These are phyloP conservation scores for Lanmaoa pseudosensibilis DNA, from an alignment of 768 basidiomycete genomes.

Conservation along the genomic window DNA sequence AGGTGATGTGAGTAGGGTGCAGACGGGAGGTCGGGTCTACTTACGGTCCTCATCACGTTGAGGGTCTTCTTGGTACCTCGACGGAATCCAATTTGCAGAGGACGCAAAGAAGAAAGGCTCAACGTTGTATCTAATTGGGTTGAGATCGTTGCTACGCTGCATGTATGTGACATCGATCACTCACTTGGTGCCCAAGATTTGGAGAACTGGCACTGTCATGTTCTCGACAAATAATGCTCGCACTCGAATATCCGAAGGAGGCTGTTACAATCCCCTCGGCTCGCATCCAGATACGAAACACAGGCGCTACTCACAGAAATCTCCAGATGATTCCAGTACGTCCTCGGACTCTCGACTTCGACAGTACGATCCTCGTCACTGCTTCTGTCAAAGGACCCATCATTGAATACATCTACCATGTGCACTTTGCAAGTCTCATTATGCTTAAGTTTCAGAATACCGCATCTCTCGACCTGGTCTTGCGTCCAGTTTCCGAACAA, in stretches of 20 bases:
- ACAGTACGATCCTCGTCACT: not conserved
- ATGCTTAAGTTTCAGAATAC: constrained; percentile 20
- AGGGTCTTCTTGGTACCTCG: constrained; percentile 58
- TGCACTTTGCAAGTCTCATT: constrained; percentile 19
- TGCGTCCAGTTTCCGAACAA: constrained; percentile 37
- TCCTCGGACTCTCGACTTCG: constrained; percentile 16
- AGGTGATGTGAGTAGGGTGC: not conserved
- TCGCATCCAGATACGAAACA: not conserved
- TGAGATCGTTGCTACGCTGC: not conserved
- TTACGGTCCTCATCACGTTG: constrained; percentile 47
- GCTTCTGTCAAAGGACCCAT: constrained; percentile 19
- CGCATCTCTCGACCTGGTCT: constrained; percentile 32
- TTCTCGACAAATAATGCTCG: constrained; percentile 54
- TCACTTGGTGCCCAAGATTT: constrained; percentile 59
- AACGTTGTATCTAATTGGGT: constrained; percentile 45
- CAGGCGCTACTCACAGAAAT: constrained; percentile 32
- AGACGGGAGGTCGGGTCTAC: constrained; percentile 34
- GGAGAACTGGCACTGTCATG: constrained; percentile 49
- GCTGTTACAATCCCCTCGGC: constrained; percentile 12
- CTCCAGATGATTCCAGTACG: constrained; percentile 34
- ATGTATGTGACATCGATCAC: constrained; percentile 3
- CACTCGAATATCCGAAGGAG: constrained; percentile 41
- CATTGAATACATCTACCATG: constrained; percentile 23
- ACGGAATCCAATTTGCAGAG: constrained; percentile 65
- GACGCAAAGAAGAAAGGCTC: constrained; percentile 70